phyloP scores from a whole-genome alignment of 1,284 basidiomycete species.

The Apiotrichum montevideense region DNA sequence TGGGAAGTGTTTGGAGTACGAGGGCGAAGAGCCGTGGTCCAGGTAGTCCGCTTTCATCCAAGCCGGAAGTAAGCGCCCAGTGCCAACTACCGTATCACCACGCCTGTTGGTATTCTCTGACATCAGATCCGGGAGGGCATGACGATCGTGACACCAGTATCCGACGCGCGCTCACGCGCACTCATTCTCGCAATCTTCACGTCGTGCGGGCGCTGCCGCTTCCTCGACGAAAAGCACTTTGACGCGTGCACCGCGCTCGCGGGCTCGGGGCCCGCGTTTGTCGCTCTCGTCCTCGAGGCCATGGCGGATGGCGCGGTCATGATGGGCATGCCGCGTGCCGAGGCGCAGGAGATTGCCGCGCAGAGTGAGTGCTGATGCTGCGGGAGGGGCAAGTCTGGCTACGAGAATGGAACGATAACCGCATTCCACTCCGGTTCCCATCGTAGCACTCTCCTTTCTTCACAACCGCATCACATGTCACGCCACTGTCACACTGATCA shows the following conservation, averaged over 20 bases:
- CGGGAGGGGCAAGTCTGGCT: too few relatives aligned
- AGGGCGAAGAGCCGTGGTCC: too few relatives aligned
- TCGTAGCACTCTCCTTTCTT: too few relatives aligned
- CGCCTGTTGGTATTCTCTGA: background rate
- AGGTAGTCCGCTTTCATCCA: too few relatives aligned
- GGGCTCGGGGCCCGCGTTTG: constrained; percentile 94
- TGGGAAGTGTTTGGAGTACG: too few relatives aligned
- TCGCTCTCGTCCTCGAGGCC: constrained; percentile 92
- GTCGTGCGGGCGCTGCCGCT: constrained; percentile 85
- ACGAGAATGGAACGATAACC: too few relatives aligned
- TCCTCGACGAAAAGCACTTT: constrained; percentile 95
- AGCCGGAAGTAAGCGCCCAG: too few relatives aligned
- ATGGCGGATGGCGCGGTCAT: constrained; percentile 99
- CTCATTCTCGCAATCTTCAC: constrained; percentile 90
- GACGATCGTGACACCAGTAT: constrained; percentile 70
- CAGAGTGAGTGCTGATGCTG: constrained; percentile 62
- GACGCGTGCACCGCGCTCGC: constrained; percentile 96
- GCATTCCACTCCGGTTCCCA: too few relatives aligned
- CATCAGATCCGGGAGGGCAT: constrained; percentile 89
- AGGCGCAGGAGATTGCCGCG: constrained; percentile 89
- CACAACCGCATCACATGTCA: too few relatives aligned
- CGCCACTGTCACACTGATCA: too few relatives aligned
- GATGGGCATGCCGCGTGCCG: constrained; percentile 95
- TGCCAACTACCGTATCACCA: too few relatives aligned
- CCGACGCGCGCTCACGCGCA: constrained; percentile 53